Evolutionary conservation across 2,329 filamentous ascomycete genomes (phyloP), one percentile per base, ranked within the genome.

Genomic region (Penicillium sp.): DNA sequence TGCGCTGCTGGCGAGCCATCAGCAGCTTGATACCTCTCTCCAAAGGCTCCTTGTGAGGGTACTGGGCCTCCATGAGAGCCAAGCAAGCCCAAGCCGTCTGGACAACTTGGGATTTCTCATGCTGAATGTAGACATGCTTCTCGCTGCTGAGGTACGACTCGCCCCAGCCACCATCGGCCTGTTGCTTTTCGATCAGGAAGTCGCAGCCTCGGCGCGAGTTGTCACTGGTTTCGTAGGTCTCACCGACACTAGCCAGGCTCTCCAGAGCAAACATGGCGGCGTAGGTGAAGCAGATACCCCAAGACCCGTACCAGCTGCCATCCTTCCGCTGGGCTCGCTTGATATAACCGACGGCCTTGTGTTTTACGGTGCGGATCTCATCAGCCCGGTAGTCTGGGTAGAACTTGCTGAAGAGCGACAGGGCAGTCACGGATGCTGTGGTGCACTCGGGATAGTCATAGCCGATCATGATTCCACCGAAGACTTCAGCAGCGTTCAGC

Each of bases 401-500:
- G 67, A 88, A 79, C 62, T 86, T 80, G 57, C 82, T 81, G 75
- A 97, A 97, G 1, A 92, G 77, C 4, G 86, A 87, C 18, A 98
- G 77, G 0, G 88, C 90, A 1, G 89, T 96, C 3, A 98, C 87
- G 27, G 90, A 89, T 0, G 93, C 91, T 2, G 93, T 97, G 0
- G 93, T 98, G 75, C 93, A 98, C 70, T 98, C 93, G 0, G 92
- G 90, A 65, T 98, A 97, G 68, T 95, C 89, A 68, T 98, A 98
- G 66, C 97, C 92, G 46, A 98, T 86, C 93, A 98, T 98, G 73
- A 98, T 98, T 18, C 85, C 81, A 12, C 89, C 91, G 69, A 98
- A 98, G 0, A 98, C 91, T 68, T 98, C 93, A 1, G 93, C 93
- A 0, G 92, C 92, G 64, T 98, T 98, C 38, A 98, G 80, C 67